phyloP scores from a whole-genome alignment of 2,329 filamentous ascomycete genomes.

The Talaromyces marneffei region DNA sequence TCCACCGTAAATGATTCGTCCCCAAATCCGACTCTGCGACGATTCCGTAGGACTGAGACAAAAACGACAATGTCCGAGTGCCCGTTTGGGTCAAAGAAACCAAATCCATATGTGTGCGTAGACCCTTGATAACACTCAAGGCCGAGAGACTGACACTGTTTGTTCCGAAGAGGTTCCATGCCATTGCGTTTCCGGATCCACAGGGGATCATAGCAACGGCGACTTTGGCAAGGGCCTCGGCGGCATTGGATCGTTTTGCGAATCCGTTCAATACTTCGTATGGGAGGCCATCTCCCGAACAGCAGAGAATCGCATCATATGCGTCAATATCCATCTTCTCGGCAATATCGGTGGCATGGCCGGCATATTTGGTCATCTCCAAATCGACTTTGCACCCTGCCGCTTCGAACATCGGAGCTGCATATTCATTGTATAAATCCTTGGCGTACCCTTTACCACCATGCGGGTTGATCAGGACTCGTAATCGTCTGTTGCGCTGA shows the following conservation, averaged over 20 bases:
- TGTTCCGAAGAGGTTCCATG: constrained; percentile 81
- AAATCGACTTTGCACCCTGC: constrained; percentile 72
- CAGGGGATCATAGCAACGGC: constrained; percentile 85
- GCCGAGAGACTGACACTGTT: constrained; percentile 69
- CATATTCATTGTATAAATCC: constrained; percentile 66
- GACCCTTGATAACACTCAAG: constrained; percentile 77
- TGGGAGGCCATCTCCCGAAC: constrained; percentile 85
- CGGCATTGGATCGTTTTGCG: constrained; percentile 68
- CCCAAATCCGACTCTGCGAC: constrained; percentile 84
- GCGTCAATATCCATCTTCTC: constrained; percentile 68
- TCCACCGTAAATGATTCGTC: constrained; percentile 88
- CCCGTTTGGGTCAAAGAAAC: constrained; percentile 80
- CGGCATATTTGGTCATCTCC: constrained; percentile 62
- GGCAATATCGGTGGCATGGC: constrained; percentile 73
- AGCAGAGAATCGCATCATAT: constrained; percentile 81
- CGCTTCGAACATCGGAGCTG: constrained; percentile 75
- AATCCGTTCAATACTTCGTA: constrained; percentile 95
- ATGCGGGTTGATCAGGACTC: constrained; percentile 85
- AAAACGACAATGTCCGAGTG: constrained; percentile 71
- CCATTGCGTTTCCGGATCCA: constrained; percentile 91
- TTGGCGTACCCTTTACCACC: constrained; percentile 74
- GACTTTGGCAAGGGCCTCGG: constrained; percentile 65
- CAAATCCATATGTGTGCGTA: constrained; percentile 77
- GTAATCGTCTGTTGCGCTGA: constrained; percentile 68
- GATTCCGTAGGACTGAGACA: constrained; percentile 84